phyloP scores from a whole-genome alignment of 176 grass and related monocot genomes.

The barley (Hordeum vulgare) region DNA sequence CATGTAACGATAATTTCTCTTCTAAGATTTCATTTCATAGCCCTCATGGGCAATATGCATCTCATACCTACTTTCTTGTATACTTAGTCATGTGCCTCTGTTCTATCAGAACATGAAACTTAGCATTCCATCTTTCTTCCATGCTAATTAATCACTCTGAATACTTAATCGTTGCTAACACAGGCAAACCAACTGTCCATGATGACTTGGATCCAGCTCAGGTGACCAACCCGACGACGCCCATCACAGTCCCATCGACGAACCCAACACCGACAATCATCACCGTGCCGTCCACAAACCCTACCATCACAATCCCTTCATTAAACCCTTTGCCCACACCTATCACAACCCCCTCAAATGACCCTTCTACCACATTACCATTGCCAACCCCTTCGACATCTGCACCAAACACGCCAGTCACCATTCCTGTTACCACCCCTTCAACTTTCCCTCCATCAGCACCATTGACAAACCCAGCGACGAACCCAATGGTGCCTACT shows the following conservation, averaged over 20 bases:
- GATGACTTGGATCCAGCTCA: constrained; percentile 24
- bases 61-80: neutral
- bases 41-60: neutral
- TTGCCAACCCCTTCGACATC: constrained; percentile 43
- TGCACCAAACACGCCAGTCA: constrained; percentile 32
- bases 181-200: constrained; percentile 30
- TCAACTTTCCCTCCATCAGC: constrained; percentile 26
- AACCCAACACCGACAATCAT: constrained; percentile 40
- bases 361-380: constrained; percentile 32
- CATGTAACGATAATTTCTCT: neutral
- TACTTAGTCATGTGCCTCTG: neutral
- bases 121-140: neutral
- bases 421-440: constrained; percentile 41
- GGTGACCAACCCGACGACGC: constrained; percentile 20
- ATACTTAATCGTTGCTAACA: neutral
- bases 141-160: neutral
- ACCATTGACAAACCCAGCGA: constrained; percentile 44
- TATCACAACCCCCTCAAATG: constrained; percentile 33
- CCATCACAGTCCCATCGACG: constrained; percentile 41
- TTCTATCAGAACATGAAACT: neutral
- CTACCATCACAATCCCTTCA: constrained; percentile 61
- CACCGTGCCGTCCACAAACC: constrained; percentile 50
- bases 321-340: constrained; percentile 61
- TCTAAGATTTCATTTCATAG: neutral
- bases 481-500: constrained; percentile 14